Conservation (phyloP, 805 yeast species). For the Teunomyces kruisii region DNA sequence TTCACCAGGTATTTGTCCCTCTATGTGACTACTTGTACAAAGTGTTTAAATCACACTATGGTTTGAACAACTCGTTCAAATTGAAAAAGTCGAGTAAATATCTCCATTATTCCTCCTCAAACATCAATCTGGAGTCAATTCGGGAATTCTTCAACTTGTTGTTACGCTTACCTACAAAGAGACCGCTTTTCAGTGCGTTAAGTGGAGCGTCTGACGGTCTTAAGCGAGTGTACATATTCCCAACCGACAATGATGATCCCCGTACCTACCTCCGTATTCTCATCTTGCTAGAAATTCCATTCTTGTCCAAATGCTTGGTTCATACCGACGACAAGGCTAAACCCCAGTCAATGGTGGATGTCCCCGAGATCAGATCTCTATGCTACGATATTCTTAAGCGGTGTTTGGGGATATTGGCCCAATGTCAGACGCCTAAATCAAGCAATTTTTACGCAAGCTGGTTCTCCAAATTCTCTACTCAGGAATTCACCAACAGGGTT, state of each 20-base stretch:
- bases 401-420: constrained; percentile 64
- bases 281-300: constrained; percentile 69
- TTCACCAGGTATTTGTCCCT: constrained; percentile 45
- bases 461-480: constrained; percentile 47
- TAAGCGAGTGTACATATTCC: constrained; percentile 43
- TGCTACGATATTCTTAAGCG: constrained; percentile 73
- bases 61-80: constrained; percentile 58
- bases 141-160: constrained; percentile 46
- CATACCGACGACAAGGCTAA: background rate
- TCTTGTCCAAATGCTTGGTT: constrained; percentile 38
- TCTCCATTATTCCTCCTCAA: constrained; percentile 45
- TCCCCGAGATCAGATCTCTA: constrained; percentile 52
- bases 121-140: constrained; percentile 51
- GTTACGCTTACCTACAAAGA: constrained; percentile 53
- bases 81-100: constrained; percentile 22
- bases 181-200: constrained; percentile 59
- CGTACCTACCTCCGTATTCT: constrained; percentile 56
- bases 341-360: constrained; percentile 31
- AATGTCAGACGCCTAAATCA: constrained; percentile 38
- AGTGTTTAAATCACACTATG: constrained; percentile 47
- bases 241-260: constrained; percentile 37
- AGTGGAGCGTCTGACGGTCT: constrained; percentile 51
- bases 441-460: constrained; percentile 51
- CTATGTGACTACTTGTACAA: constrained; percentile 47
- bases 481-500: constrained; percentile 51